Base-by-base conservation (phyloP, 179 eudicot genomes). In the Amaranthus tricolor region DNA sequence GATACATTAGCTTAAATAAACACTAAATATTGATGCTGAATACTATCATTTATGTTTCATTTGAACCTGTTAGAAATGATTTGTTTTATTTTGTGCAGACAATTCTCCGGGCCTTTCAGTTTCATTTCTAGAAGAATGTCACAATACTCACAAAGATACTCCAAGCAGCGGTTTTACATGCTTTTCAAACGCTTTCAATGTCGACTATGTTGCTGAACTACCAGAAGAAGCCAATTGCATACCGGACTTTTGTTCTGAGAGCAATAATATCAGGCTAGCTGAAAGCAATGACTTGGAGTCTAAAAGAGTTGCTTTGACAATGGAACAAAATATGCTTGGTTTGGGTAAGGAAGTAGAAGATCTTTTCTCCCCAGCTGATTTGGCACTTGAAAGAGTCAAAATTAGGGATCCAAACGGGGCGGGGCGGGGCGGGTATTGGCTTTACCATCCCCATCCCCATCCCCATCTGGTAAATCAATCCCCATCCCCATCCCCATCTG, bases 201-300 rank as follows among this genome's bases (percentile, higher is more conserved):
- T 40, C 11, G n/a, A 3, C 13, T 1, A 43, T 1, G 4, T 21
- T 64, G 68, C 6, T 64, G 45, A 11, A 40, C 24, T 43, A 17
- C 50, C 2, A 45, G 52, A 45, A 44, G 52, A 45, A 6, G 21
- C n/a, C 21, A 44, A 8, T 21, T 64, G 50, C 17, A n/a, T 45
- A 9, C 68, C 15, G 8, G 11, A 64, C n/a, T 16, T 64, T 50
- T 5, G 7, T 16, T 45, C 52, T 64, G 52, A 6, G 52, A n/a
- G n/a, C n/a, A n/a, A n/a, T 45, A n/a, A n/a, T 45, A 8, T 24
- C 1, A 24, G n/a, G n/a, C n/a, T n/a, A n/a, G n/a, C n/a, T 62
- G 48, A 8, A 15, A 64, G 68, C 51, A 45, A 44, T 50, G 69
- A 45, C 24, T 53, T n/a, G 53, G 69, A 65, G 69, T 63, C 20